Evolutionary conservation across 192 early-diverging fungal species (phyloP).

Genomic region (Spizellomyces sp.): DNA sequence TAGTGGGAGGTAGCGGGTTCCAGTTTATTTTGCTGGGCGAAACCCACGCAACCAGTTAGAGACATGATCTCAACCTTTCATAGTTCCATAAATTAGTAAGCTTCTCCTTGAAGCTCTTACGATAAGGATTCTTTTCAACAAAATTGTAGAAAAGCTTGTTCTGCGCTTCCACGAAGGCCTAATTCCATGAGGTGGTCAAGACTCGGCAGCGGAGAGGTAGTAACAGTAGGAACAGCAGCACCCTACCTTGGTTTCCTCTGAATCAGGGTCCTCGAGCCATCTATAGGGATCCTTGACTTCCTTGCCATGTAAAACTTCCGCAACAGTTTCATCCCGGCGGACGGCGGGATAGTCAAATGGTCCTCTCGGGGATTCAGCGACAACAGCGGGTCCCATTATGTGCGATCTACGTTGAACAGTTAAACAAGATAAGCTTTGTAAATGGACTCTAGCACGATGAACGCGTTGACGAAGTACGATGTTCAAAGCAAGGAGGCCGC

Average conservation of each 20-base stretch:
- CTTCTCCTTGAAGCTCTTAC: conserved; percentile 36
- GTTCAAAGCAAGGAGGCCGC: no score
- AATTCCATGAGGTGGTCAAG: background rate
- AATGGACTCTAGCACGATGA: no score
- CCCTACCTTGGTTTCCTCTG: conserved; percentile 54
- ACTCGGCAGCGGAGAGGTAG: background rate
- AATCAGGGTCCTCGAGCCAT: conserved; percentile 70
- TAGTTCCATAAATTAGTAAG: conserved; percentile 63
- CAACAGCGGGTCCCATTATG: no score
- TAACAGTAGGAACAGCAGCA: background rate
- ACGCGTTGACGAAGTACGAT: no score
- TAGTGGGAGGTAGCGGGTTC: background rate
- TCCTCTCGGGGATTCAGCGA: no score
- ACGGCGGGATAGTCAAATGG: conserved; percentile 46
- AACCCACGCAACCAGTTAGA: conserved; percentile 37
- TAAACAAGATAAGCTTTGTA: no score
- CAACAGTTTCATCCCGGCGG: conserved; percentile 50
- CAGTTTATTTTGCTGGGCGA: background rate
- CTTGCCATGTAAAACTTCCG: conserved; percentile 40
- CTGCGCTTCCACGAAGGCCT: conserved; percentile 66
- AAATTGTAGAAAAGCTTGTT: conserved; percentile 51
- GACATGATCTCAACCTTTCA: conserved; percentile 36
- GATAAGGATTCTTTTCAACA: conserved; percentile 34
- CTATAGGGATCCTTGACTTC: conserved; percentile 59
- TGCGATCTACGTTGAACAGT: no score